Evolutionary conservation across 495 filamentous ascomycete species (phyloP).

Genomic region (Alectoria sarmentosa): DNA sequence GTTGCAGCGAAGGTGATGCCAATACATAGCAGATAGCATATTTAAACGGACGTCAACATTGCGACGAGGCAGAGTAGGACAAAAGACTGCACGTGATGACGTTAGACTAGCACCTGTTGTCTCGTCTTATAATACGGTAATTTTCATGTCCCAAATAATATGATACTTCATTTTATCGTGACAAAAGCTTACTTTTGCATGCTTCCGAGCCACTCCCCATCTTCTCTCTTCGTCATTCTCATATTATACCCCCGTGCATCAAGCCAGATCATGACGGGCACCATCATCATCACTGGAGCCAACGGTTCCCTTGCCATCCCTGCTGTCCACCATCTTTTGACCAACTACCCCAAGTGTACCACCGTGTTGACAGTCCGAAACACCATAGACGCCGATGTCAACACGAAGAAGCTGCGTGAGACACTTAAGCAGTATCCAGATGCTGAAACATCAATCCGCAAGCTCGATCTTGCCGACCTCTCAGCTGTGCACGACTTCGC

Average conservation of each 20-base stretch:
- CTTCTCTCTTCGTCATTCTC: no score
- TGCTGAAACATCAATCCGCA: conserved; percentile 33
- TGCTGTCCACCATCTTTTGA: conserved; percentile 36
- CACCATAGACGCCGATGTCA: conserved; percentile 33
- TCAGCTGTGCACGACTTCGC: conserved; percentile 35
- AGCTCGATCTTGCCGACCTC: conserved; percentile 38
- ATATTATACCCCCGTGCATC: neutral
- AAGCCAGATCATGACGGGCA: conserved; percentile 29
- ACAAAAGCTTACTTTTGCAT: no score
- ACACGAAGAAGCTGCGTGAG: conserved; percentile 36
- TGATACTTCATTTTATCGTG: no score
- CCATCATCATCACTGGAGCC: conserved; percentile 43
- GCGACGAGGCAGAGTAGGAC: no score
- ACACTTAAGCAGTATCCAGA: conserved; percentile 31
- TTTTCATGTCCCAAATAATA: no score
- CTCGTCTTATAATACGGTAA: no score
- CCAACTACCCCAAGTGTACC: conserved; percentile 33
- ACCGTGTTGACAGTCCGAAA: conserved; percentile 40
- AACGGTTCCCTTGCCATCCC: conserved; percentile 43
- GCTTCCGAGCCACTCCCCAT: no score
- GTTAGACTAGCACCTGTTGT: no score
- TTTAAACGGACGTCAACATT: no score
- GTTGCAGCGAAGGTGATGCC: no score
- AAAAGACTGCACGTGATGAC: no score
- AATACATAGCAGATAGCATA: no score